Evolutionary conservation across 345 rosid genomes (phyloP).

Genomic region (Cochlearia excelsa): DNA sequence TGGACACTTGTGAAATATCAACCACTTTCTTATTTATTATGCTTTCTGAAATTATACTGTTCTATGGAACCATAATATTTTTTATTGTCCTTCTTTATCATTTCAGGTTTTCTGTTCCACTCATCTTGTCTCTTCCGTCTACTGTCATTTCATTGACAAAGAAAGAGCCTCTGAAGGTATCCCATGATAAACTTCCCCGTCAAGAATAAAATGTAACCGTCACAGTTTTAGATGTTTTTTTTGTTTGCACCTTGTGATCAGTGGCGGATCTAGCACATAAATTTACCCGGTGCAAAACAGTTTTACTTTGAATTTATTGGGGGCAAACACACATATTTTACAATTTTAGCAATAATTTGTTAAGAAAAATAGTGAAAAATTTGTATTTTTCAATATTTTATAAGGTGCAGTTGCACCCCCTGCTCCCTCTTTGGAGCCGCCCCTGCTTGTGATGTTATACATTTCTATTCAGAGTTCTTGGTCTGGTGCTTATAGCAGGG

Average conservation of each 20-base stretch:
- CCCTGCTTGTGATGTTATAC: slow-evolving; percentile 2
- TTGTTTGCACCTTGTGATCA: not conserved
- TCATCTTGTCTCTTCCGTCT: slow-evolving; percentile 79
- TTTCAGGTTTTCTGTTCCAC: slow-evolving; percentile 74
- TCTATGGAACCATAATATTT: slow-evolving; percentile 12
- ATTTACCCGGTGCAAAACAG: no score
- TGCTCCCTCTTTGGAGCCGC: no score
- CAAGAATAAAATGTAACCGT: slow-evolving; percentile 12
- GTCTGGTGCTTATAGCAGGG: slow-evolving; percentile 10
- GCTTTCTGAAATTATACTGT: slow-evolving; percentile 5
- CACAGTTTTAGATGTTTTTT: slow-evolving; percentile 14
- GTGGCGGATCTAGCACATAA: no score
- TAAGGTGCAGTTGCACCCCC: no score
- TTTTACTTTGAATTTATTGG: no score
- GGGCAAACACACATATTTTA: no score
- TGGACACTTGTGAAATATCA: slow-evolving; percentile 3
- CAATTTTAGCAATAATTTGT: no score
- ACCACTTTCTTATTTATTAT: slow-evolving; percentile 2
- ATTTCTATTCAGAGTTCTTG: slow-evolving; percentile 5
- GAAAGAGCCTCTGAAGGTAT: slow-evolving; percentile 69
- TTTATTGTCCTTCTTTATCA: slow-evolving; percentile 21
- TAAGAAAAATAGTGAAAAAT: no score
- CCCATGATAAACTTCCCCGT: slow-evolving; percentile 11
- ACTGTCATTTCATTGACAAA: slow-evolving; percentile 79
- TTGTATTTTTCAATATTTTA: no score